A percentile compares a stretch with the other conserved stretches of the same genome.
phyloP scores from a whole-genome alignment of 2,329 filamentous ascomycete genomes.

The Colletotrichum sidae region DNA sequence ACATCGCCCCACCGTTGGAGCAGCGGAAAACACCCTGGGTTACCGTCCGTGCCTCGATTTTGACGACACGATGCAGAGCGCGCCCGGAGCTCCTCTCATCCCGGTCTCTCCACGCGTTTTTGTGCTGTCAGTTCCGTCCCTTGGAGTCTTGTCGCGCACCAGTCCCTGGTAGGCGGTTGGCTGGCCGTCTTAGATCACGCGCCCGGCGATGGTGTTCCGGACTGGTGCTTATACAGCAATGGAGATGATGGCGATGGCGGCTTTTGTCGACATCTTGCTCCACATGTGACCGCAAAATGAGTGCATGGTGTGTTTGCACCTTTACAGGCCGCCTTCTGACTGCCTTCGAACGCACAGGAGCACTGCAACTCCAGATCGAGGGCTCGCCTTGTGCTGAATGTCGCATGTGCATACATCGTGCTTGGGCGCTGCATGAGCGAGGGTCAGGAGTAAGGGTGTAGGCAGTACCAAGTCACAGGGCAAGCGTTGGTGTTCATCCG shows the following conservation, averaged over 20 bases:
- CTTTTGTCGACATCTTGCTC: not conserved
- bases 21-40: not conserved
- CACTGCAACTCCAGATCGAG: not conserved
- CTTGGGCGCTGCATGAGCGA: slow-evolving; percentile 9
- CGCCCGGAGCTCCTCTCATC: slow-evolving; percentile 24
- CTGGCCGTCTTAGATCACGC: not conserved
- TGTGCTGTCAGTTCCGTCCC: slow-evolving; percentile 21
- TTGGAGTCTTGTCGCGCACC: slow-evolving; percentile 14
- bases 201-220: not conserved
- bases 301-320: not conserved
- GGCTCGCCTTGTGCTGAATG: slow-evolving; percentile 2
- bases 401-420: not conserved
- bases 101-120: slow-evolving; percentile 28
- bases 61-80: slow-evolving; percentile 24
- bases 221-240: not conserved
- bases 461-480: too few species aligned
- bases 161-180: slow-evolving; percentile 9
- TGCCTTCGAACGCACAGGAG: not conserved
- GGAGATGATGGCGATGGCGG: not conserved
- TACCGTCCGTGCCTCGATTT: slow-evolving; percentile 15
- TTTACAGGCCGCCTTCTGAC: not conserved
- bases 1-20: too few species aligned
- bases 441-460: not conserved
- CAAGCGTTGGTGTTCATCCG: slow-evolving; percentile 9
- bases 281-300: not conserved